Percentiles rank a stretch among this genome's conserved stretches.
Evolutionary conservation across 208 protist species (phyloP).

Genomic region (Crithidia sp.): DNA sequence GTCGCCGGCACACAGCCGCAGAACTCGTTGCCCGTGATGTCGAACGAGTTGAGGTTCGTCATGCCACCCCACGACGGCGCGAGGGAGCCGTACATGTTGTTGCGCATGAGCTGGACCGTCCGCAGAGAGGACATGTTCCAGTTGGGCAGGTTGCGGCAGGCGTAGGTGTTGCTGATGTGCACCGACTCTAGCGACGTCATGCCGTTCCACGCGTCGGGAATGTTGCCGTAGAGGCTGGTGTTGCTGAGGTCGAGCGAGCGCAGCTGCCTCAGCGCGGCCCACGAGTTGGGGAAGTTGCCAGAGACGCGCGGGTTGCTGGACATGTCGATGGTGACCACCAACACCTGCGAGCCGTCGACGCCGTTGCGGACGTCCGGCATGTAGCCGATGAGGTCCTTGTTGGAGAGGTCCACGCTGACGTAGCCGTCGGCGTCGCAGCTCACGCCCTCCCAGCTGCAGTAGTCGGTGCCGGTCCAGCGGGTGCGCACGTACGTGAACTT

Average conservation of each 20-base stretch:
- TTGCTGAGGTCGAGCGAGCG: not conserved
- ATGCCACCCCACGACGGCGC: conserved; percentile 12
- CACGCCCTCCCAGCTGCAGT: too few relatives aligned
- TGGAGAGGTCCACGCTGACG: conserved; percentile 13
- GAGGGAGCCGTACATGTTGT: conserved; percentile 14
- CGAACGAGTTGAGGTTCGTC: not conserved
- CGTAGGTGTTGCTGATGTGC: not conserved
- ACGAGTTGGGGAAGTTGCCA: not conserved
- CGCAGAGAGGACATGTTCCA: conserved; percentile 13
- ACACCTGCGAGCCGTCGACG: not conserved
- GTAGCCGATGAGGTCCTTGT: conserved; percentile 10
- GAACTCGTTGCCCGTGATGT: conserved; percentile 4
- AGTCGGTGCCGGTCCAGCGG: too few relatives aligned
- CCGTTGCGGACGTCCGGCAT: too few relatives aligned
- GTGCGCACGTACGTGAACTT: too few relatives aligned
- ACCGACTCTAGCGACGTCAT: conserved; percentile 17
- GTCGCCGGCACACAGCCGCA: not conserved
- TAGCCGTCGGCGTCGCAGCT: too few relatives aligned
- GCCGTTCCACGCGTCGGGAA: conserved; percentile 27
- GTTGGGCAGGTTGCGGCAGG: conserved; percentile 9
- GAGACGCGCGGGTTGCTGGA: conserved; percentile 1
- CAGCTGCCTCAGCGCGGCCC: not conserved
- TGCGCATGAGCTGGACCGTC: conserved; percentile 14
- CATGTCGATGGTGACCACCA: conserved; percentile 18
- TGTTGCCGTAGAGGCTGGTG: conserved; percentile 6